A percentile compares a stretch with the other conserved stretches of the same genome.
phyloP scores from a whole-genome alignment of 352 stramenopile species.

The Phytopythium litorale region DNA sequence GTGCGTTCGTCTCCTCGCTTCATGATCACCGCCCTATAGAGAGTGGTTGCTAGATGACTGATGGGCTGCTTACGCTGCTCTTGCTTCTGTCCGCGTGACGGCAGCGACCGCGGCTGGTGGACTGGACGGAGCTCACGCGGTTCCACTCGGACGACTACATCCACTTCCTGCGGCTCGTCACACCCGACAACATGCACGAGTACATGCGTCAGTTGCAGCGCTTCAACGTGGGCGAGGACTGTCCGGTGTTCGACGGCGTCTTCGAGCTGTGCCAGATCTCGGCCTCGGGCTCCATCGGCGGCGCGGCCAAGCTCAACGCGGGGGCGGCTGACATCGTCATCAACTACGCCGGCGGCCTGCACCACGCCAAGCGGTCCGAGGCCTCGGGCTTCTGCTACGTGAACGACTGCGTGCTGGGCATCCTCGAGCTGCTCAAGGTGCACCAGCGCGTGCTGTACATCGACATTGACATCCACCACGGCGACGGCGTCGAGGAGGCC shows the following conservation, averaged over 20 bases:
- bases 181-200: constrained; percentile 98
- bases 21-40: not conserved
- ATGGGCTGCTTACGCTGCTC: not conserved
- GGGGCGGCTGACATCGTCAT: constrained; percentile 98
- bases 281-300: constrained; percentile 95
- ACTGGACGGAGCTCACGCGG: constrained; percentile 95
- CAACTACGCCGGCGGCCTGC: constrained; percentile 97
- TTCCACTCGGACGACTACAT: constrained; percentile 99
- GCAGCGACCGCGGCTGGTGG: constrained; percentile 93
- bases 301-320: constrained; percentile 95
- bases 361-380: constrained; percentile 98
- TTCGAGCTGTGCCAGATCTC: constrained; percentile 99
- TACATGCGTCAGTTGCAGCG: constrained; percentile 92
- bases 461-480: constrained; percentile 99
- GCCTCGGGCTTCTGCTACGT: constrained; percentile 96
- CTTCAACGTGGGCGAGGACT: constrained; percentile 99
- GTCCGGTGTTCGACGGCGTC: constrained; percentile 98
- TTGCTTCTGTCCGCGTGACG: not conserved
- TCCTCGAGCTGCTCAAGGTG: constrained; percentile 98
- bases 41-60: not conserved
- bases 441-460: constrained; percentile 98
- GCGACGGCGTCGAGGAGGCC: constrained; percentile 97
- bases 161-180: constrained; percentile 98
- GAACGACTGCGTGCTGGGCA: constrained; percentile 98
- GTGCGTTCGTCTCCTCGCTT: constrained; percentile 35